Base-by-base conservation (phyloP, 371 early-diverging fungal species). In the Syncephalastrum contaminatum region DNA sequence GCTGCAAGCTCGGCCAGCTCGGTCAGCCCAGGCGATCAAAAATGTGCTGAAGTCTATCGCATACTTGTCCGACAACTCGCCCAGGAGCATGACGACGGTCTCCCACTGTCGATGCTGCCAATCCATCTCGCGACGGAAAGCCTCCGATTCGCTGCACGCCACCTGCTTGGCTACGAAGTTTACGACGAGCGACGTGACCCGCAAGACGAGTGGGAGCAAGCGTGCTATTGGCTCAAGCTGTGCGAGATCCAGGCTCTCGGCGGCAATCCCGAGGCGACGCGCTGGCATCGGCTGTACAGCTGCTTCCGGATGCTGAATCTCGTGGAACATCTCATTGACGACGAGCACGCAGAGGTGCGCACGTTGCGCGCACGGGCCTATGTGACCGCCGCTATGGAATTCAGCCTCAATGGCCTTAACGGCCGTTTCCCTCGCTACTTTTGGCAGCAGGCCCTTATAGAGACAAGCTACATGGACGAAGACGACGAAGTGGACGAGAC, bases 311-410 rank as follows among this genome's bases (percentile, higher is more conserved):
- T 71, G 69, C 50, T 77, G 49, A 77, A 77, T 22, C 41, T 66
- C 39, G 61, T 70, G 18, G 73, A 77, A 51, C 51, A 59, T 2
- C 46, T 77, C 7, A 71, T 73, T 22, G 62, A 67, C 12, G 67
- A 67, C 24, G 52, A 56, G 1, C 58, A 69, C 22, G 59, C 58
- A 6, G 44, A 61, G 20, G 43, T 50, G 15, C 8, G 36, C 22
- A 42, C 63, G 30, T 56, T 58, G 6, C 66, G 62, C 10, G 63
- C 72, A 10, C 74, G 77, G 25, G 70, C 66, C 20, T 77, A 77
- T 58, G 69, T 72, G 12, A 73, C 70, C 2, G 77, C 77, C 7
- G 66, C 77, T 39, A 66, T 77, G 54, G 69, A 72, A 43, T 24
- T 69, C 40, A 47, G 67, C 2, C 24, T 68, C 0, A 20, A 63